Evolutionary conservation across 345 rosid genomes (phyloP).

Genomic region (Citrus glauca): DNA sequence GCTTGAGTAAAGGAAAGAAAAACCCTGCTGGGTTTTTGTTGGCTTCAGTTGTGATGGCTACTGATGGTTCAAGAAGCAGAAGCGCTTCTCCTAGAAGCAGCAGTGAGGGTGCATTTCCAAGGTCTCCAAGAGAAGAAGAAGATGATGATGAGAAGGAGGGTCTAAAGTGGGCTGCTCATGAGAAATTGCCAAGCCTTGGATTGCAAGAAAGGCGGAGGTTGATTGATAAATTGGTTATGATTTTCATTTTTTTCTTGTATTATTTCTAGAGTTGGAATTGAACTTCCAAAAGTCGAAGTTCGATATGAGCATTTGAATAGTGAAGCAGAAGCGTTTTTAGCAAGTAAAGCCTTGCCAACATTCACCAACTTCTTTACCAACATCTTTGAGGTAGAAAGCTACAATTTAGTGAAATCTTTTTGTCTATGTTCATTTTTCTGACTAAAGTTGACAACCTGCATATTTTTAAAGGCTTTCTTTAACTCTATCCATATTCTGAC

Average conservation of each 20-base stretch:
- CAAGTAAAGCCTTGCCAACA: conserved; percentile 37
- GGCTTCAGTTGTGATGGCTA: neutral
- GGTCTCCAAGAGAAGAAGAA: conserved; percentile 44
- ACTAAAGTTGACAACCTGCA: neutral
- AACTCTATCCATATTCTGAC: conserved; percentile 21
- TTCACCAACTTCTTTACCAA: conserved; percentile 23
- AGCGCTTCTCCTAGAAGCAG: conserved; percentile 8
- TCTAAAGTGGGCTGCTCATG: conserved; percentile 51
- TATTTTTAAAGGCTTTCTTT: conserved; percentile 21
- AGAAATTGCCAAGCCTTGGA: conserved; percentile 33
- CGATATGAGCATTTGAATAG: conserved; percentile 37
- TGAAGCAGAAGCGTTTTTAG: conserved; percentile 25
- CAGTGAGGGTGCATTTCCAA: conserved; percentile 32
- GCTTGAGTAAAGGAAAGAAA: too few species aligned
- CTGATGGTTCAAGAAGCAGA: conserved; percentile 12
- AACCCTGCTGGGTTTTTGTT: neutral
- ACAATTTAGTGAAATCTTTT: neutral
- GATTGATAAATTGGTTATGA: conserved; percentile 27
- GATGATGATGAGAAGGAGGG: conserved; percentile 62
- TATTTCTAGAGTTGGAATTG: conserved; percentile 31
- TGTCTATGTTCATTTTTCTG: neutral
- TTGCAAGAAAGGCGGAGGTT: conserved; percentile 18
- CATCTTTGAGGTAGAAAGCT: conserved; percentile 25
- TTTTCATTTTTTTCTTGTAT: neutral
- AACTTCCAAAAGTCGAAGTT: conserved; percentile 18